Conservation (phyloP, 2,329 filamentous ascomycete species). For the Penicillium thymicola region DNA sequence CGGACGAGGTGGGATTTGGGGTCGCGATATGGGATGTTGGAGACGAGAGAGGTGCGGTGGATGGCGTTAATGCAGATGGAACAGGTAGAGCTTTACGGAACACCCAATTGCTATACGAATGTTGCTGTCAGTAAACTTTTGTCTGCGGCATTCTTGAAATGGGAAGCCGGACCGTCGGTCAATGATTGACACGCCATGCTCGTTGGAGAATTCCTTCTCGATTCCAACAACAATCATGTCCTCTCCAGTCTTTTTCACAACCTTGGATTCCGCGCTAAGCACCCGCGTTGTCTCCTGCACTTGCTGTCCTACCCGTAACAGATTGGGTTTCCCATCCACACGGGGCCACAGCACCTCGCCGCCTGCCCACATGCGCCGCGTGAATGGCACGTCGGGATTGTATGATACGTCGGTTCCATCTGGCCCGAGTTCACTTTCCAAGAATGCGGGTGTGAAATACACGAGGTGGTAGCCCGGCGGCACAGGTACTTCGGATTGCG, state of each 20-base stretch:
- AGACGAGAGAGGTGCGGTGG: not conserved
- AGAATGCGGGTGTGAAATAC: slow-evolving; percentile 59
- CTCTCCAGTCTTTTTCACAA: slow-evolving; percentile 51
- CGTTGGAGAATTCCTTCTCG: slow-evolving; percentile 57
- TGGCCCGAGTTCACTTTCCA: slow-evolving; percentile 53
- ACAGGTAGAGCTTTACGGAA: slow-evolving; percentile 41
- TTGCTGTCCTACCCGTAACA: slow-evolving; percentile 53
- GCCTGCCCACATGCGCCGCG: slow-evolving; percentile 66
- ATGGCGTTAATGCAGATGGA: slow-evolving; percentile 8
- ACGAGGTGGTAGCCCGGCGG: slow-evolving; percentile 61
- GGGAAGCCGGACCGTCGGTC: slow-evolving; percentile 49
- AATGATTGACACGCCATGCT: slow-evolving; percentile 50
- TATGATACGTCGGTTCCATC: slow-evolving; percentile 62
- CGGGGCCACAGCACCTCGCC: slow-evolving; percentile 56
- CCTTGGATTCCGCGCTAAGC: slow-evolving; percentile 54
- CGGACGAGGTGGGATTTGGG: slow-evolving; percentile 16
- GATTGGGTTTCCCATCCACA: slow-evolving; percentile 31
- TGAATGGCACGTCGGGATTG: slow-evolving; percentile 59
- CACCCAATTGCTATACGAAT: slow-evolving; percentile 41
- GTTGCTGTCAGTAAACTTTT: not conserved
- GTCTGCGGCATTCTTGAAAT: not conserved
- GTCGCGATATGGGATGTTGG: slow-evolving; percentile 15
- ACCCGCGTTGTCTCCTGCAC: slow-evolving; percentile 57
- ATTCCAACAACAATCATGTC: slow-evolving; percentile 66
- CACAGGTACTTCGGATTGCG: slow-evolving; percentile 46